phyloP scores from a whole-genome alignment of 768 basidiomycete genomes.

The Pleurotus eryngii region DNA sequence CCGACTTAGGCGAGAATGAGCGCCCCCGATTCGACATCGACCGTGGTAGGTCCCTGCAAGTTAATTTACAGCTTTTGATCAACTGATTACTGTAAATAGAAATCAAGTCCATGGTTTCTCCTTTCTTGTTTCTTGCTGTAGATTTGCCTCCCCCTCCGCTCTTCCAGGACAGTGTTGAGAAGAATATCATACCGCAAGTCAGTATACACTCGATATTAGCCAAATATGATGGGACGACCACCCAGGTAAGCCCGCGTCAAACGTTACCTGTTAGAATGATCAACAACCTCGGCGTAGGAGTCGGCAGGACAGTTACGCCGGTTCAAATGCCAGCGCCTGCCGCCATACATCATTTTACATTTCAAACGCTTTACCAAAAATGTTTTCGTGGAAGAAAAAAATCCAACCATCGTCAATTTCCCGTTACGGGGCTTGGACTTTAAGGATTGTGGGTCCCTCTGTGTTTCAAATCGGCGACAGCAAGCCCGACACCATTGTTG shows the following conservation, averaged over 20 bases:
- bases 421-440: conserved; percentile 93
- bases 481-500: conserved; percentile 17
- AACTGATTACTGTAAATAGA: conserved; percentile 42
- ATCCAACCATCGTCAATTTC: conserved; percentile 98
- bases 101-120: conserved; percentile 79
- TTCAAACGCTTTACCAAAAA: conserved; percentile 98
- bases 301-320: conserved; percentile 79
- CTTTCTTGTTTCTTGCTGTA: conserved; percentile 93
- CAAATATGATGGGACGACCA: conserved; percentile 91
- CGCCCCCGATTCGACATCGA: conserved; percentile 93
- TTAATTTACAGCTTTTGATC: conserved; percentile 4
- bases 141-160: conserved; percentile 97
- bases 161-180: conserved; percentile 94
- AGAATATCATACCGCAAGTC: conserved; percentile 99
- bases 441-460: conserved; percentile 69
- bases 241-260: conserved; percentile 57
- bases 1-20: conserved; percentile 68
- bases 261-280: conserved; percentile 4
- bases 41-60: conserved; percentile 57
- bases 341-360: conserved; percentile 90
- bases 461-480: conserved; percentile 18
- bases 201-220: conserved; percentile 84
- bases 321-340: conserved; percentile 86
- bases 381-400: conserved; percentile 96
- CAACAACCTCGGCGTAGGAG: conserved; percentile 53